phyloP scores from a whole-genome alignment of 345 rosid genomes.

The Populus ilicifolia region DNA sequence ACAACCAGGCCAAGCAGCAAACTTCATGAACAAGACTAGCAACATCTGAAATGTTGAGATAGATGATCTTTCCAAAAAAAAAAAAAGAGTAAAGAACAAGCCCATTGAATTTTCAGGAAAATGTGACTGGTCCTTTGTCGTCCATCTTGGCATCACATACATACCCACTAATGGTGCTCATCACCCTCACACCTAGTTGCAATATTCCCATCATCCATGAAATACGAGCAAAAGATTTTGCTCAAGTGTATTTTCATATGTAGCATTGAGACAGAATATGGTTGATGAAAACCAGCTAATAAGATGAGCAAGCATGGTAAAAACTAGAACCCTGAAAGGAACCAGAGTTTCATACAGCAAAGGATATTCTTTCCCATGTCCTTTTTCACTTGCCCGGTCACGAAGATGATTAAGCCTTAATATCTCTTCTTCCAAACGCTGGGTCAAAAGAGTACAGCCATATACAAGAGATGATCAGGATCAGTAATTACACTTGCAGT shows the following conservation, averaged over 20 bases:
- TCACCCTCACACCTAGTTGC: not conserved
- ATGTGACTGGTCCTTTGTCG: not conserved
- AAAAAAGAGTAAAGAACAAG: not conserved
- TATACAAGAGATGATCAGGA: not conserved
- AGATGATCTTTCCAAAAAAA: not conserved
- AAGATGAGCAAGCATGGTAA: not conserved
- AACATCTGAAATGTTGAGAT: not conserved
- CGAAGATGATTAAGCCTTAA: slow-evolving; percentile 60
- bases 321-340: not conserved
- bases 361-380: slow-evolving; percentile 87
- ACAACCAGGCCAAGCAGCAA: not conserved
- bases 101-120: not conserved
- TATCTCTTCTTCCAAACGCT: slow-evolving; percentile 74
- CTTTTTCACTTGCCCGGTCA: slow-evolving; percentile 87
- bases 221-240: not conserved
- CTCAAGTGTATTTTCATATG: not conserved
- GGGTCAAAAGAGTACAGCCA: slow-evolving; percentile 18
- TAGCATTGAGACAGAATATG: not conserved
- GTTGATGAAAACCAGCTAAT: not conserved
- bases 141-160: not conserved
- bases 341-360: slow-evolving; percentile 23
- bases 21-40: slow-evolving; percentile 2
- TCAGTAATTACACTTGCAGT: not conserved
- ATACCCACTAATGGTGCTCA: not conserved
- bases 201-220: not conserved